Evolutionary conservation across 2,329 filamentous ascomycete genomes (phyloP), one percentile per base, ranked within the genome.

Genomic region (Botrytis medusae): DNA sequence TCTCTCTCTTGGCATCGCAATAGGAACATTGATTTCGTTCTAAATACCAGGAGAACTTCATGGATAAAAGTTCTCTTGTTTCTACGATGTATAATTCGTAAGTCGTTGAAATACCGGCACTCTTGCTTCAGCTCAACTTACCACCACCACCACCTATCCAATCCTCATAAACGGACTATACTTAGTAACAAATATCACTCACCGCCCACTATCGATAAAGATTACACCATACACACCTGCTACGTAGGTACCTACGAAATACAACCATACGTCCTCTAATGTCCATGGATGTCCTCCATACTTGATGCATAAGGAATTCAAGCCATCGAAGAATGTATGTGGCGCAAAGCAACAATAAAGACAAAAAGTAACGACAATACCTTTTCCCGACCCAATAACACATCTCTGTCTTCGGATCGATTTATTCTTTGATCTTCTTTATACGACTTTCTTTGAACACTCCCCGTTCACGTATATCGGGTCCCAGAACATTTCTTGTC

Each of bases 291-390:
- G 25, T 54, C 48, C 48, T n/a, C 48, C 71, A 59, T 48, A 37
- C 29, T 59, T 42, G 51, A 67, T 67, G 44, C 37, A 64, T 71
- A 60, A 48, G 63, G 71, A 71, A 73, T 73, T 72, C 69, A n/a
- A 67, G 9, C 44, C 32, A 22, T 60, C 72, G 57, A 73, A 73
- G 72, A 73, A 71, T 72, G 72, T 29, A 42, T 67, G 68, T 64
- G 51, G 60, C 68, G 61, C 51, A 67, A 67, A 72, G 59, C 37
- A 48, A 57, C 67, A 65, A 73, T 67, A 62, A 73, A 73, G 72
- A 62, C 68, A 71, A 73, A 69, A 59, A 54, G 37, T 14, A 42
- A 51, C 63, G 48, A 72, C 61, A 73, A 65, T 72, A 18, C 22
- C 16, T 18, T 65, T 60, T 34, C 61, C 34, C n/a, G 34, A 71